Conservation (phyloP, 2,329 filamentous ascomycete genomes). For the Colletotrichum abscissum region DNA sequence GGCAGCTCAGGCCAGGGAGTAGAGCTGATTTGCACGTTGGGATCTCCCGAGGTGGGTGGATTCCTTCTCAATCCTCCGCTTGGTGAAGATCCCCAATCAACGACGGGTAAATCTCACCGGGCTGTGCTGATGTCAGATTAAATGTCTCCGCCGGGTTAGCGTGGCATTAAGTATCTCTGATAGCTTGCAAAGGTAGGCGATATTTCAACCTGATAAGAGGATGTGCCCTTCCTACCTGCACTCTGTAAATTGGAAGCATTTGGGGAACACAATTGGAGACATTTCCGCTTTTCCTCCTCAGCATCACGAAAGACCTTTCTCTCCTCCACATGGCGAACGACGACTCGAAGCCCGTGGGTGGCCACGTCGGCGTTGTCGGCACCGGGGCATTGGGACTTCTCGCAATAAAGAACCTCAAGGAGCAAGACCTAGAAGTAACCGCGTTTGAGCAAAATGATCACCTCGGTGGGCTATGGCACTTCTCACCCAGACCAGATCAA, state of each 20-base stretch:
- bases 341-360: slow-evolving; percentile 14
- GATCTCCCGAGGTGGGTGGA: neutral
- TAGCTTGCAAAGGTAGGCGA: neutral
- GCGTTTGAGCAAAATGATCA: slow-evolving; percentile 29
- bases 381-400: slow-evolving; percentile 33
- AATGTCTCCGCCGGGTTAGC: neutral
- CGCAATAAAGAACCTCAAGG: slow-evolving; percentile 34
- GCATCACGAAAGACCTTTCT: no score
- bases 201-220: neutral
- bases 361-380: slow-evolving; percentile 43
- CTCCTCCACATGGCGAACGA: neutral
- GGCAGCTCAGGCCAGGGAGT: neutral
- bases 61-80: neutral
- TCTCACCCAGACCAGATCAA: neutral
- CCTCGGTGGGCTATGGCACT: slow-evolving; percentile 35
- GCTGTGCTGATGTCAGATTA: neutral
- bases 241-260: neutral
- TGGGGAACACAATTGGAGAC: neutral
- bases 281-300: neutral
- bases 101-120: neutral
- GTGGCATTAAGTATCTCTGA: neutral
- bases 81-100: neutral
- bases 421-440: slow-evolving; percentile 32
- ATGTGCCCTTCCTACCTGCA: neutral
- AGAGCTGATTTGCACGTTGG: neutral